phyloP scores from a whole-genome alignment of 2,329 filamentous ascomycete species.

The Penicillium griseofulvum region DNA sequence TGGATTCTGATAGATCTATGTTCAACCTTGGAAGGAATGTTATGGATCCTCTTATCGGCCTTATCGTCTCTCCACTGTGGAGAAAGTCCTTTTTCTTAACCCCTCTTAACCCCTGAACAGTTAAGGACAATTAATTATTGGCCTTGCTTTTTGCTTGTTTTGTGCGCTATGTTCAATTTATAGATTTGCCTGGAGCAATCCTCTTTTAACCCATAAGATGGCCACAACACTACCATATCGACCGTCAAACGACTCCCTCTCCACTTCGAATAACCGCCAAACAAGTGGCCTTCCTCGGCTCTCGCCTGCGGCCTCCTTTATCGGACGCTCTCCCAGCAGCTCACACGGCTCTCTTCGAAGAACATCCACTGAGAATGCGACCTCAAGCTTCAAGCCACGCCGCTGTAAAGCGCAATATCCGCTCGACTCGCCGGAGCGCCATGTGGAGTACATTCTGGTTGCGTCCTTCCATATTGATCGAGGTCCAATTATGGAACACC shows the following conservation, averaged over 20 bases:
- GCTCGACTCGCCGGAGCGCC: slow-evolving; percentile 72
- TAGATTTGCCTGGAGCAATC: slow-evolving; percentile 18
- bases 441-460: slow-evolving; percentile 98
- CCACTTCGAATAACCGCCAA: slow-evolving; percentile 47
- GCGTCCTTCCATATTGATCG: slow-evolving; percentile 96
- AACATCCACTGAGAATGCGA: slow-evolving; percentile 39
- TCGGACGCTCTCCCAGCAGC: slow-evolving; percentile 50
- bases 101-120: slow-evolving; percentile 22
- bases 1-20: not conserved
- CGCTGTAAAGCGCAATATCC: slow-evolving; percentile 73
- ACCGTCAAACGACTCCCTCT: slow-evolving; percentile 49
- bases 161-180: slow-evolving; percentile 14
- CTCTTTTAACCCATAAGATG: slow-evolving; percentile 30
- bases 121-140: not conserved
- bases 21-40: not conserved
- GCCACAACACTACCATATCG: slow-evolving; percentile 39
- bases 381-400: slow-evolving; percentile 50
- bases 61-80: slow-evolving; percentile 29
- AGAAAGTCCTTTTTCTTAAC: slow-evolving; percentile 27
- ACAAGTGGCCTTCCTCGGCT: slow-evolving; percentile 53
- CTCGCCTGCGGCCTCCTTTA: slow-evolving; percentile 61
- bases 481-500: slow-evolving; percentile 96
- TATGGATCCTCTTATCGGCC: not conserved
- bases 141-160: not conserved
- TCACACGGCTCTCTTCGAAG: slow-evolving; percentile 40